Base-by-base conservation (phyloP, 1,284 basidiomycete genomes). In the Cryptococcus sp. region DNA sequence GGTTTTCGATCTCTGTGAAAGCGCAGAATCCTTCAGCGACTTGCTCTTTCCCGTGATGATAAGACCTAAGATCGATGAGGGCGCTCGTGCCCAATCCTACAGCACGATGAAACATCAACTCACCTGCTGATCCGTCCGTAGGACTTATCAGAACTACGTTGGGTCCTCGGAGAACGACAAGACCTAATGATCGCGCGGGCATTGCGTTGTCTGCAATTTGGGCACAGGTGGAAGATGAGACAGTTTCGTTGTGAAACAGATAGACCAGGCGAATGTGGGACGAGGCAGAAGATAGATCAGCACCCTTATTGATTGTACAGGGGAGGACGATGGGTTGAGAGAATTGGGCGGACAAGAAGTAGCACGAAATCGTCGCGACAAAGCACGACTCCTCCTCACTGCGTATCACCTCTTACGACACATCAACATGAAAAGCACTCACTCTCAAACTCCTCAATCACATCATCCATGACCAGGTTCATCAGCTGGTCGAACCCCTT, bases 401-500 rank as follows among this genome's bases (percentile, higher is more conserved):
- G 29, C 29, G n/a, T 13, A 13, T 34, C 8, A 34, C 29, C 8
- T 29, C 8, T 10, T 13, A 34, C 29, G 29, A 34, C 8, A 34
- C 13, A 10, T 34, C 8, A 34, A 34, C 8, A 13, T 34, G 5
- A 34, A 10, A 7, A 34, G 29, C 29, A 69, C 78, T 66, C 73
- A 80, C 79, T 73, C 62, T 76, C 71, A 46, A 73, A 76, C 54
- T 75, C 74, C 65, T 80, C 79, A n/a, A 76, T 69, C 0, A 80
- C 79, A 50, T 80, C 79, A 57, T 80, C 79, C 70, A 80, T 72
- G 39, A 80, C 95, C 55, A 99, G 86, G 78, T 99, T 99, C 68
- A 99, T 85, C 45, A 99, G 83, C 72, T 98, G 94, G 79, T 99
- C 96, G 73, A 88, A 98, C 15, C 95, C 95, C 79, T 99, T 99